Conservation (phyloP, 179 eudicot species). For the Vitellaria paradoxa region DNA sequence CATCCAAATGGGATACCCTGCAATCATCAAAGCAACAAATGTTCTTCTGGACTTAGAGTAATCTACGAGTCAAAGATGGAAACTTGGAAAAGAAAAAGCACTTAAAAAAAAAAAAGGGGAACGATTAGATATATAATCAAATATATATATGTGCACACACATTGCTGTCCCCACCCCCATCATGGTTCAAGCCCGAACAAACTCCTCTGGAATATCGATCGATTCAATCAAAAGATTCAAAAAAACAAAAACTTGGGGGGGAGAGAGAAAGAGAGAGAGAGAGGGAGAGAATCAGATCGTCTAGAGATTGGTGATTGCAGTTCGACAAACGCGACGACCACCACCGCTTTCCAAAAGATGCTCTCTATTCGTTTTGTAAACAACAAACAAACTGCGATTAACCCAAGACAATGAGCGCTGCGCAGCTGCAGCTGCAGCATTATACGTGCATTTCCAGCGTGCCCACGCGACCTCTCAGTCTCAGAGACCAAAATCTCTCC, state of each 20-base stretch:
- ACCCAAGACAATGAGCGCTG: conserved; percentile 22
- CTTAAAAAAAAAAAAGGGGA: conserved; percentile 15
- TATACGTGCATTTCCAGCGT: no score
- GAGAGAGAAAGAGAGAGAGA: no score
- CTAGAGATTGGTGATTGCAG: conserved; percentile 59
- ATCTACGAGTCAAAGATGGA: conserved; percentile 44
- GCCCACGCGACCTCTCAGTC: no score
- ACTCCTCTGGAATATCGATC: conserved; percentile 33
- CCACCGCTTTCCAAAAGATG: conserved; percentile 69
- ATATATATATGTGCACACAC: no score
- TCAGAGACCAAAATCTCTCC: no score
- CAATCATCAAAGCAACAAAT: conserved; percentile 53
- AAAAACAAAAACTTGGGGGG: no score
- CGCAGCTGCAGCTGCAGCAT: no score
- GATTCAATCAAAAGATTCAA: conserved; percentile 54
- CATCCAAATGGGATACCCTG: background rate
- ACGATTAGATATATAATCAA: no score
- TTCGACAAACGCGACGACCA: conserved; percentile 23
- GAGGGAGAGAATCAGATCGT: conserved; percentile 46
- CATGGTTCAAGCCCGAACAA: conserved; percentile 6
- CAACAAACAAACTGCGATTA: conserved; percentile 21
- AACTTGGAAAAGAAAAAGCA: conserved; percentile 23
- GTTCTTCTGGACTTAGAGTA: conserved; percentile 13
- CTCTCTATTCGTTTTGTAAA: conserved; percentile 30
- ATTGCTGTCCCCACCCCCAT: conserved; percentile 19